These are phyloP conservation scores for Lepidopterella palustris DNA, from an alignment of 495 filamentous ascomycete species.

Conservation along the genomic window DNA sequence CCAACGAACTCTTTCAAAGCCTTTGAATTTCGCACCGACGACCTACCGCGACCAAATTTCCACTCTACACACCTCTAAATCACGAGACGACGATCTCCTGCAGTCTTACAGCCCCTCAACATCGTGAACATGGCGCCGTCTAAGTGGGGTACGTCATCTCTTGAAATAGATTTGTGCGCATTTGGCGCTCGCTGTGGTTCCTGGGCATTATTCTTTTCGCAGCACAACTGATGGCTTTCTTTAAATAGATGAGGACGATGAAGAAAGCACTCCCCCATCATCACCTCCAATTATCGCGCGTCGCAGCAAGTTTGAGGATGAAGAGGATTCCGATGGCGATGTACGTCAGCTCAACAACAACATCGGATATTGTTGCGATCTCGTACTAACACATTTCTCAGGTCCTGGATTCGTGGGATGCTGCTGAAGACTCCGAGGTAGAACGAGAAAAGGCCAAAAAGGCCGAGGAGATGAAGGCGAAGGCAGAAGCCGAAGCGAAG, in stretches of 20 bases:
- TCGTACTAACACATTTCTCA: conserved; percentile 34
- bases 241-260: conserved; percentile 58
- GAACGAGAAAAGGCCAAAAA: conserved; percentile 92
- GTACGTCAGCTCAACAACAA: conserved; percentile 44
- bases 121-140: conserved; percentile 20
- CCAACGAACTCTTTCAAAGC: background rate
- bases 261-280: conserved; percentile 52
- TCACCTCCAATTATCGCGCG: conserved; percentile 53
- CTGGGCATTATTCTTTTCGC: background rate
- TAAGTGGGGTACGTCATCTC: conserved; percentile 32
- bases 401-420: conserved; percentile 97
- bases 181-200: conserved; percentile 4
- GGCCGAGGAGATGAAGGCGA: conserved; percentile 78
- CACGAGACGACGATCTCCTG: background rate
- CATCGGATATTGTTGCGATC: background rate
- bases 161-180: conserved; percentile 7
- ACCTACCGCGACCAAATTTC: background rate
- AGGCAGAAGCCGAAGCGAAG: conserved; percentile 83
- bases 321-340: conserved; percentile 79
- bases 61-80: background rate
- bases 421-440: conserved; percentile 91
- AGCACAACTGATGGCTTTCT: conserved; percentile 7
- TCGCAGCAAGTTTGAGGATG: conserved; percentile 81
- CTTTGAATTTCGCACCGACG: background rate
- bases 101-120: background rate